Evolutionary conservation across 345 rosid genomes (phyloP), one percentile per base, ranked within the genome.

Genomic region (Citrus maxima): DNA sequence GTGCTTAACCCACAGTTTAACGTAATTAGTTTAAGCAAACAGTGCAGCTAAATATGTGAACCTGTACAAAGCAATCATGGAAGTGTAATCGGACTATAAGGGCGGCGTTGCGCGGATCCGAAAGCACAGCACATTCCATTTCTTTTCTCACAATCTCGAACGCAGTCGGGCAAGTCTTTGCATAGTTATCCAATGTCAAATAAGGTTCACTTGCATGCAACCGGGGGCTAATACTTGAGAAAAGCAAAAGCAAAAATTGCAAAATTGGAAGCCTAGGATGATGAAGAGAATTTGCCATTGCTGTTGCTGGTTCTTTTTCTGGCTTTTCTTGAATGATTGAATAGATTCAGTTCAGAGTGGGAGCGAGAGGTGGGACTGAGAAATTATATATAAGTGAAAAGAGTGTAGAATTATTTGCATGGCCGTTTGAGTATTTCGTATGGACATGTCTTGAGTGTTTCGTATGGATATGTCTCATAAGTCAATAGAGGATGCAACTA

Each of bases 41-140:
- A 54, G 10, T 21, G 21, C 34, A 65, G 69, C 42, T 34, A 18
- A 35, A 19, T 30, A 2, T 54, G 59, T 63, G 10, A 49, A 95
- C 98, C 94, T 95, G 97, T 61, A 92, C 94, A 71, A 95, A 93
- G 81, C 98, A 95, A 70, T 93, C 98, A 12, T 95, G 98, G 86
- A 95, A 92, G 85, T 95, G 98, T 73, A 95, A 73, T 38, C 95
- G 90, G 7, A 91, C 70, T 4, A 90, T 10, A 34, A 89, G 74
- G 56, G 99, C 98, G 3, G 99, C 98, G 65, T 88, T 95, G 10
- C 97, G 91, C 6, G 97, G 98, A 85, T 95, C 91, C 8, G 88
- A 88, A 16, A 90, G 87, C 49, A 95, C 96, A 5, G 90, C 94
- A 70, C 98, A 95, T 78, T 93, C 98, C 94, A 91, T 92, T 84